Conservation (phyloP, 2,329 filamentous ascomycete species). For the Ceratocystis variospora region DNA sequence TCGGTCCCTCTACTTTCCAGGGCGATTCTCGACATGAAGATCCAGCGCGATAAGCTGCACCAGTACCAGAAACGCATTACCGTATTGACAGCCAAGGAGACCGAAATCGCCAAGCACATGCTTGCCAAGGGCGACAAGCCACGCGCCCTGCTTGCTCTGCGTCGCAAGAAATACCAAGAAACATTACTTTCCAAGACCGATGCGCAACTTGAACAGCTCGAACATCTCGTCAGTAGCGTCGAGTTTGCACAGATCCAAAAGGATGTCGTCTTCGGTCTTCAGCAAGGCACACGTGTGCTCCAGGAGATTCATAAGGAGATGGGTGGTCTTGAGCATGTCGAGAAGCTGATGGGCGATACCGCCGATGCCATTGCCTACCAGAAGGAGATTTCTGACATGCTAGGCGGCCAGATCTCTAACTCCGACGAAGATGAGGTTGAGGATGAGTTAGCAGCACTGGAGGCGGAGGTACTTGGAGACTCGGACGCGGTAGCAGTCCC, state of each 20-base stretch:
- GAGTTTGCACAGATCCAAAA: conserved; percentile 97
- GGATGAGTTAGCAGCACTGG: conserved; percentile 76
- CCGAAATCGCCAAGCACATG: conserved; percentile 70
- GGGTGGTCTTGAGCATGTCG: conserved; percentile 84
- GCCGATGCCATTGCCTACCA: conserved; percentile 88
- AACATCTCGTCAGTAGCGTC: conserved; percentile 74
- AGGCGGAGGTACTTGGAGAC: conserved; percentile 30
- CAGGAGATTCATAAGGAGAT: conserved; percentile 90
- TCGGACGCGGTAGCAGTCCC: neutral
- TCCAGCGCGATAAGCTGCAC: conserved; percentile 90
- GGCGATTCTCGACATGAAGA: conserved; percentile 94
- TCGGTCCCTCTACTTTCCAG: conserved; percentile 32
- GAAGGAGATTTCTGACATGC: conserved; percentile 86
- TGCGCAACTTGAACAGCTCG: conserved; percentile 81
- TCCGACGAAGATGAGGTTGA: conserved; percentile 97
- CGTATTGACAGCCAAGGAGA: conserved; percentile 74
- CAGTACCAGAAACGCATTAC: conserved; percentile 89
- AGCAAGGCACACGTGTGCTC: conserved; percentile 81
- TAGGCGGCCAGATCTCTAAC: conserved; percentile 76
- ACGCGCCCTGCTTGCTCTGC: conserved; percentile 72
- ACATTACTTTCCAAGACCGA: conserved; percentile 79
- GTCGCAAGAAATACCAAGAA: conserved; percentile 95
- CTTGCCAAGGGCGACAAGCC: conserved; percentile 66
- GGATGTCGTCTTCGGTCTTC: conserved; percentile 81
- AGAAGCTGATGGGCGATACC: conserved; percentile 87